phyloP scores from a whole-genome alignment of 441 rosid genomes.

The Capsella rubella region DNA sequence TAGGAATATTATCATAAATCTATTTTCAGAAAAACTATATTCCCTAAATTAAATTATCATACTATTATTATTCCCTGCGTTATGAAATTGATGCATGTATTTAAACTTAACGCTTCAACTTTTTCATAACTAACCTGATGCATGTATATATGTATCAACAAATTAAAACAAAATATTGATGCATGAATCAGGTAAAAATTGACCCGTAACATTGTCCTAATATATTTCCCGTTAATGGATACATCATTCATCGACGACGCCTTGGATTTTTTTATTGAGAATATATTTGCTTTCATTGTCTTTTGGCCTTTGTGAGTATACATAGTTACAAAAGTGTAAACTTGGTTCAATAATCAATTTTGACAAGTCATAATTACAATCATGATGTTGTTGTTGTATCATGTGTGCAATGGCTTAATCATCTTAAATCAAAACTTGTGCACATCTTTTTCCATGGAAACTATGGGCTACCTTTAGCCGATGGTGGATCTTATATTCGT shows the following conservation, averaged over 20 bases:
- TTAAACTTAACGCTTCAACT: too few relatives aligned
- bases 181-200: neutral
- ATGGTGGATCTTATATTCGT: slow-evolving; percentile 3
- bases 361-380: slow-evolving; percentile 25
- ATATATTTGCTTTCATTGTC: slow-evolving; percentile 17
- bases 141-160: neutral
- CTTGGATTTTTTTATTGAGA: neutral
- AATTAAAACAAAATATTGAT: neutral
- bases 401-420: slow-evolving; percentile 10
- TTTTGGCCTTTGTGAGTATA: slow-evolving; percentile 9
- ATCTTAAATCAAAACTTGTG: neutral
- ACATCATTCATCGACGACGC: neutral
- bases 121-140: neutral
- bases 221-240: neutral
- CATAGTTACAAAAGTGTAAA: slow-evolving; percentile 13
- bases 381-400: neutral
- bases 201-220: neutral
- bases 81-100: too few relatives aligned
- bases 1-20: slow-evolving; percentile 35
- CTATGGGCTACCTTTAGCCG: neutral
- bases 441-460: neutral
- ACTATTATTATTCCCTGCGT: neutral
- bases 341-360: slow-evolving; percentile 22
- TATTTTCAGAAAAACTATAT: neutral
- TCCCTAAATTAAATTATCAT: neutral